Base-by-base conservation (phyloP, 345 rosid genomes). In the Excoecaria agallocha region DNA sequence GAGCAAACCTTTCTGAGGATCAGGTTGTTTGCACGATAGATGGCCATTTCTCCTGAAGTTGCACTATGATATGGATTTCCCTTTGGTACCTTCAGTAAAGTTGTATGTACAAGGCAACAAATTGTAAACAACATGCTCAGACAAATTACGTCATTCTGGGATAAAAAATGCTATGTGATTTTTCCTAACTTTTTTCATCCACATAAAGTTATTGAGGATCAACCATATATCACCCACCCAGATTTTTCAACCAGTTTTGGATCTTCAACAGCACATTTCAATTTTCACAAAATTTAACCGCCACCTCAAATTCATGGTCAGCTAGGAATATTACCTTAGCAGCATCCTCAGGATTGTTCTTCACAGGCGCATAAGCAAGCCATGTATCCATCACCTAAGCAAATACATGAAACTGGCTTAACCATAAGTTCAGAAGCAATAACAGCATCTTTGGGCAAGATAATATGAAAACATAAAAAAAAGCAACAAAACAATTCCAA, bases 21-120 rank as follows among this genome's bases (percentile, higher is more conserved):
- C 62, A 82, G 92, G 82, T 88, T 84, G 79, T 91, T 86, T 51
- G 97, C 92, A 57, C 89, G 85, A 78, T 93, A 93, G 73, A 93
- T 84, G 17, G 93, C 91, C 92, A 87, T 90, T 90, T 93, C 98
- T 77, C 98, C 98, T 35, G 98, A 93, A 78, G 95, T 93, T 77
- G 97, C 97, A 76, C 98, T 93, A 57, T 93, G 98, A 74, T 91
- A 91, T 72, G 98, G 98, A 75, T 93, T 93, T 39, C 98, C 97
- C 68, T 90, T 93, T 7, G 97, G 97, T 68, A 93, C 92, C 97
- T 93, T 79, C 62, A 84, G 52, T 60, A n/a, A 39, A 51, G 38
- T 71, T 30, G 59, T 55, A 55, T 0, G 59, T 55, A 55, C 5
- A 43, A 55, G 25, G 59, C 19, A 55, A 52, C 0, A 52, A 3